These are phyloP conservation scores for Fraxinus americana DNA, from an alignment of 257 asterid species.

Conservation along the genomic window DNA sequence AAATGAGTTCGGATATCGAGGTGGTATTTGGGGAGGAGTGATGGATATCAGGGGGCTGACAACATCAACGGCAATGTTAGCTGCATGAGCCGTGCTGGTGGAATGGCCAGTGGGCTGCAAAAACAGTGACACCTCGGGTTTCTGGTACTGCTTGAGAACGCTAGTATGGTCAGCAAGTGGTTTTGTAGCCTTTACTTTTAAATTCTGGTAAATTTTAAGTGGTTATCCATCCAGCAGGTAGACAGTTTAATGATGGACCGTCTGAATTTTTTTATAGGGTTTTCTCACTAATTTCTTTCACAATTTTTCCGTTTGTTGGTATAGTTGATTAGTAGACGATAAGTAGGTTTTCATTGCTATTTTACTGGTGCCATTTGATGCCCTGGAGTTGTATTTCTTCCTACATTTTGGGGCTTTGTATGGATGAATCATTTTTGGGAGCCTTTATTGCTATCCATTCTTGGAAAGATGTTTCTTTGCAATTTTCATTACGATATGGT, in stretches of 20 bases:
- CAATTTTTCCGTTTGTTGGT: slow-evolving; percentile 32
- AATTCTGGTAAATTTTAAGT: slow-evolving; percentile 7
- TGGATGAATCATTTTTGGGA: background rate
- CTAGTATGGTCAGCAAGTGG: slow-evolving; percentile 23
- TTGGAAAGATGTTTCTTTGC: background rate
- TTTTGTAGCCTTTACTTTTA: slow-evolving; percentile 17
- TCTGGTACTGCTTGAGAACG: slow-evolving; percentile 67
- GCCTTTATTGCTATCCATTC: background rate
- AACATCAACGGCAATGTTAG: slow-evolving; percentile 42
- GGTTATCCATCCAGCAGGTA: background rate
- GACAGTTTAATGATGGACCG: slow-evolving; percentile 18
- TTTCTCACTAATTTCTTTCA: slow-evolving; percentile 26
- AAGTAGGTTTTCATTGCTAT: slow-evolving; percentile 25
- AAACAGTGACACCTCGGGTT: slow-evolving; percentile 55
- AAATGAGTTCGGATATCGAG: slow-evolving; percentile 60
- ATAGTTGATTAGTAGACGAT: slow-evolving; percentile 32
- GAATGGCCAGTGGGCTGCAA: slow-evolving; percentile 53
- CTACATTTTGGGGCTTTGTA: slow-evolving; percentile 4
- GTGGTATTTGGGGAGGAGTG: slow-evolving; percentile 67
- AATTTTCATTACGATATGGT: background rate
- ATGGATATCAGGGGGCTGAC: slow-evolving; percentile 64
- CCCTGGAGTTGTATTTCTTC: slow-evolving; percentile 16
- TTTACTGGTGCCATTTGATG: slow-evolving; percentile 15
- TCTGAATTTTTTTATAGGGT: slow-evolving; percentile 24
- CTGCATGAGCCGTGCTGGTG: slow-evolving; percentile 55